Percentiles rank a stretch among this genome's conserved stretches.
phyloP scores from a whole-genome alignment of 2,329 filamentous ascomycete genomes.

The Leptodontidium sp. region DNA sequence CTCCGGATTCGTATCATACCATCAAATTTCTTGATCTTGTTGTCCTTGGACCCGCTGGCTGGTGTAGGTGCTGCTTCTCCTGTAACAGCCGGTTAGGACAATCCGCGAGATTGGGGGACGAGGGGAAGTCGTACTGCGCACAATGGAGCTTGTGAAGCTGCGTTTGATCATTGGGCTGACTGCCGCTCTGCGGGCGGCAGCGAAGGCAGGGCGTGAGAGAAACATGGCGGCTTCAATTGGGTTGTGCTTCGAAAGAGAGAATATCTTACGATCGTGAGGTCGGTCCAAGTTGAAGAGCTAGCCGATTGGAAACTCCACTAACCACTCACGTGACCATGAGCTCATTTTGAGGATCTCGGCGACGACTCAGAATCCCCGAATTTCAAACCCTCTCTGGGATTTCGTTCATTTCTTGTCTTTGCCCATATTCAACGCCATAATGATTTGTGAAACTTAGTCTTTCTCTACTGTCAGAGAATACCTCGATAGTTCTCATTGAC shows the following conservation, averaged over 20 bases:
- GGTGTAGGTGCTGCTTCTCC: constrained; percentile 41
- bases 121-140: constrained; percentile 62
- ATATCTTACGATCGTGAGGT: constrained; percentile 5
- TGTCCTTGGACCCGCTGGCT: constrained; percentile 33
- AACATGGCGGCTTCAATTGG: constrained; percentile 60
- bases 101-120: constrained; percentile 36
- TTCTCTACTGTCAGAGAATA: too few species aligned
- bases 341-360: neutral
- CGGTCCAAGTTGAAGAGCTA: constrained; percentile 16
- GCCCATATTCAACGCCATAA: neutral
- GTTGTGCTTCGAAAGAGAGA: neutral
- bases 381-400: neutral
- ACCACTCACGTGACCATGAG: neutral
- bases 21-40: constrained; percentile 47
- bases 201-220: constrained; percentile 68
- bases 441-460: neutral
- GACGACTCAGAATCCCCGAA: neutral
- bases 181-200: constrained; percentile 67
- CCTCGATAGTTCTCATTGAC: too few species aligned
- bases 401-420: neutral
- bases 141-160: constrained; percentile 66
- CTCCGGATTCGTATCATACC: constrained; percentile 36
- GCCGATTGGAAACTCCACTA: constrained; percentile 7
- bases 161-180: constrained; percentile 62
- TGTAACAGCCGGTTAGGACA: constrained; percentile 30